Evolutionary conservation across 306 rosid species (phyloP).

Genomic region (Quercus parvula): DNA sequence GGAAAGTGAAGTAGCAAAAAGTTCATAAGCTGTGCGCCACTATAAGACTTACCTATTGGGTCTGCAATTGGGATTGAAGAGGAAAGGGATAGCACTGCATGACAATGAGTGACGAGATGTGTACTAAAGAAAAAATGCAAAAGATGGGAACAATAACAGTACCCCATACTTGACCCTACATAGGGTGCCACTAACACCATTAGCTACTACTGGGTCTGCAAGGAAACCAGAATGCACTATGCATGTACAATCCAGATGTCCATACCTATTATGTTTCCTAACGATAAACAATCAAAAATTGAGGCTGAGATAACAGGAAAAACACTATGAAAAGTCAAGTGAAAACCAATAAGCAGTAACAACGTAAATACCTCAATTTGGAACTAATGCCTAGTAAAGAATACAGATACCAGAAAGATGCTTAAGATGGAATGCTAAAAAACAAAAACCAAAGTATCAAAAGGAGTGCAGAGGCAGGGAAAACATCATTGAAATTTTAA

Average conservation of each 20-base stretch:
- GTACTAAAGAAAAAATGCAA: not conserved
- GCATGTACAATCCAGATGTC: not conserved
- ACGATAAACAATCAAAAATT: not conserved
- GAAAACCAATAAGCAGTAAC: too few relatives aligned
- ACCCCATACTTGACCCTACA: constrained; percentile 3
- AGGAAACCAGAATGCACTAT: constrained; percentile 3
- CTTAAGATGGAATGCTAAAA: not conserved
- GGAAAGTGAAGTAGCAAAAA: constrained; percentile 1
- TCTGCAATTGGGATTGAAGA: not conserved
- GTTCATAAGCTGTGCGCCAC: constrained; percentile 27
- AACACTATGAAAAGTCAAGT: too few relatives aligned
- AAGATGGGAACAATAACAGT: not conserved
- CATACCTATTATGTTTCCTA: not conserved
- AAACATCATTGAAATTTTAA: too few relatives aligned
- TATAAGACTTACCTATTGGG: constrained; percentile 9
- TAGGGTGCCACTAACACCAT: constrained; percentile 13
- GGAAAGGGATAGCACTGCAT: not conserved
- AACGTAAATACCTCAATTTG: too few relatives aligned
- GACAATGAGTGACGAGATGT: too few relatives aligned
- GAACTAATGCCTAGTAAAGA: too few relatives aligned
- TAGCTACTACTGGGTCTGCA: not conserved
- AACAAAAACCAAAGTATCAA: not conserved
- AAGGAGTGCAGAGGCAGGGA: too few relatives aligned
- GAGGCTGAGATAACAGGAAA: too few relatives aligned
- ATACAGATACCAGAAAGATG: too few relatives aligned